phyloP scores from a whole-genome alignment of 306 rosid genomes.

The Ormosia emarginata region DNA sequence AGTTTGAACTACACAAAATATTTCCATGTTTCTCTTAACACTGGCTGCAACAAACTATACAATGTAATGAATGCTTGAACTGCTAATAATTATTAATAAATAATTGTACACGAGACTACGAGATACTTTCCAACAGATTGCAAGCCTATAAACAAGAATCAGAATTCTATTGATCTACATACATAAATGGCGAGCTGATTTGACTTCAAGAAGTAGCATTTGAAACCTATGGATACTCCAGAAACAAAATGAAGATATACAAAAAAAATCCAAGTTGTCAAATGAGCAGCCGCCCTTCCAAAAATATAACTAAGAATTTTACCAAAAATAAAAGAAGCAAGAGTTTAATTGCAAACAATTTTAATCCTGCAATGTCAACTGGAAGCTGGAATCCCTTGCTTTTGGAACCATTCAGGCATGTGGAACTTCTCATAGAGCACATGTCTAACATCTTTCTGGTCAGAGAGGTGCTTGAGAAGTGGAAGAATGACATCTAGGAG shows the following conservation, averaged over 20 bases:
- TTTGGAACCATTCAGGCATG: constrained; percentile 94
- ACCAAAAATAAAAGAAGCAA: background rate
- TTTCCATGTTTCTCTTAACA: background rate
- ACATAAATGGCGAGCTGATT: constrained; percentile 24
- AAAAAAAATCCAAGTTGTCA: constrained; percentile 21
- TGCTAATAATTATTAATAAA: constrained; percentile 16
- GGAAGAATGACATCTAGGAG: constrained; percentile 91
- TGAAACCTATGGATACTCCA: constrained; percentile 26
- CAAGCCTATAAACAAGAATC: constrained; percentile 45
- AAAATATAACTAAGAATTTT: constrained; percentile 28
- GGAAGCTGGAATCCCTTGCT: constrained; percentile 72
- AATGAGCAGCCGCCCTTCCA: constrained; percentile 27
- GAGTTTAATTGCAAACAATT: constrained; percentile 2
- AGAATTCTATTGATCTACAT: constrained; percentile 30
- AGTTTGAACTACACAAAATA: background rate
- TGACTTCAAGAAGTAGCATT: constrained; percentile 34
- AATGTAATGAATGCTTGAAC: constrained; percentile 11
- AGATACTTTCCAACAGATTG: constrained; percentile 29
- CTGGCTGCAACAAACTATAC: background rate
- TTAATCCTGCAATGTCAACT: constrained; percentile 36
- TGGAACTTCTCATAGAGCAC: constrained; percentile 63
- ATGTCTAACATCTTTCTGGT: constrained; percentile 66
- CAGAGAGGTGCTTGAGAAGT: constrained; percentile 67
- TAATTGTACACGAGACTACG: constrained; percentile 30
- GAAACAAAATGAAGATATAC: constrained; percentile 40